Conservation (phyloP, 495 filamentous ascomycete genomes). For the Penicillium turbatum region DNA sequence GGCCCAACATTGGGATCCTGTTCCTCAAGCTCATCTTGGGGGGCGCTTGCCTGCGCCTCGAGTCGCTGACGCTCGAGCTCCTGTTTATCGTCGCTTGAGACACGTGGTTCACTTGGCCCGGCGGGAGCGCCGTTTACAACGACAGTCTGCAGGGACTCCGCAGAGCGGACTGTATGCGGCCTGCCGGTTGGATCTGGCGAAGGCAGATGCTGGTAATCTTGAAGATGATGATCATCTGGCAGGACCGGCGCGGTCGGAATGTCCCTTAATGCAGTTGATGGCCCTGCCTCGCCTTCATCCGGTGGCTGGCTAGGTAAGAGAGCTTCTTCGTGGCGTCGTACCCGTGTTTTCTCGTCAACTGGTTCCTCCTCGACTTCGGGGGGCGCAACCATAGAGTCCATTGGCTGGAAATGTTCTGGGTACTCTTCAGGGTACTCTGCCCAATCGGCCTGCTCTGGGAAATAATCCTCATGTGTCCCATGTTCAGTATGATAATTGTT, state of each 20-base stretch:
- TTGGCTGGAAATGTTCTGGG: conserved; percentile 24
- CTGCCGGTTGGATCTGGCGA: conserved; percentile 19
- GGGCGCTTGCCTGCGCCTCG: conserved; percentile 67
- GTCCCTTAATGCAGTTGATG: conserved; percentile 36
- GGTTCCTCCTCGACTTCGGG: conserved; percentile 56
- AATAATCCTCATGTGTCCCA: conserved; percentile 35
- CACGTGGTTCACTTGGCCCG: conserved; percentile 22
- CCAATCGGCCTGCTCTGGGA: conserved; percentile 31
- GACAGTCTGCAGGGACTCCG: conserved; percentile 40
- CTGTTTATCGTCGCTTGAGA: conserved; percentile 68
- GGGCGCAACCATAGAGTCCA: conserved; percentile 42
- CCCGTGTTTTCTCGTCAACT: conserved; percentile 63
- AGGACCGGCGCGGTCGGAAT: conserved; percentile 38
- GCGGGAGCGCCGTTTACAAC: conserved; percentile 20
- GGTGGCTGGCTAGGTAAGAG: conserved; percentile 69
- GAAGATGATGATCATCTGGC: conserved; percentile 37
- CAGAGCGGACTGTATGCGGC: conserved; percentile 37
- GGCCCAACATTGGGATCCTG: conserved; percentile 39
- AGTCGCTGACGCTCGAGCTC: conserved; percentile 76
- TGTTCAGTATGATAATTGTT: conserved; percentile 27
- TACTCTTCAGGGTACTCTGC: conserved; percentile 28
- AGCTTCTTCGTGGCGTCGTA: conserved; percentile 62
- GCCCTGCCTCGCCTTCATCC: conserved; percentile 43
- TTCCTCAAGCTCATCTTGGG: conserved; percentile 45
- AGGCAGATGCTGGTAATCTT: conserved; percentile 37